These are phyloP conservation scores for Brassica incana DNA, from an alignment of 345 rosid genomes.

Conservation along the genomic window DNA sequence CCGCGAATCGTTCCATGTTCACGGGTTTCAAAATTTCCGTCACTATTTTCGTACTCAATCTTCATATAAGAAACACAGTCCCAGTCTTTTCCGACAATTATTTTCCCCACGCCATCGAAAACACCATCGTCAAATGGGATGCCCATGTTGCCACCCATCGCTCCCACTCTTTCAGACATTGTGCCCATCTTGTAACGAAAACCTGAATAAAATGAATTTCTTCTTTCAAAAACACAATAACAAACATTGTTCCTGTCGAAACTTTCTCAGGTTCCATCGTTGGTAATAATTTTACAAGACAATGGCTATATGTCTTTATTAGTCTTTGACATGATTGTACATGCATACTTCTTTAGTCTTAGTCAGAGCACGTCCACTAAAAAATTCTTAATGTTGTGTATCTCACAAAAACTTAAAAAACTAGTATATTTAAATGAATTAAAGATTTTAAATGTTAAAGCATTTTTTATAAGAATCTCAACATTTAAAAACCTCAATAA, in stretches of 20 bases:
- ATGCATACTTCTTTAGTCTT: not conserved
- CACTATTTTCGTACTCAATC: constrained; percentile 25
- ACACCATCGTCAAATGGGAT: constrained; percentile 21
- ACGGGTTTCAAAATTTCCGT: constrained; percentile 13
- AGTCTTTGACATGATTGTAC: not conserved
- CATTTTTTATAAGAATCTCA: too few species aligned
- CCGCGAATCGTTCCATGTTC: constrained; percentile 24
- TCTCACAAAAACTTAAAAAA: not conserved
- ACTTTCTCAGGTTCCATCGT: not conserved
- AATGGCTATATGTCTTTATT: not conserved
- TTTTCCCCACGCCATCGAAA: constrained; percentile 29
- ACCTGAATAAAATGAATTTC: constrained; percentile 2
- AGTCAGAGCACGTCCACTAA: not conserved
- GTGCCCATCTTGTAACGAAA: not conserved
- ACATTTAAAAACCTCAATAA: too few species aligned
- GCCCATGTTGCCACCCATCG: constrained; percentile 30
- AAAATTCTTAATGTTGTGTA: too few species aligned
- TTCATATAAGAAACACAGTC: constrained; percentile 5
- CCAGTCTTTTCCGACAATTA: constrained; percentile 6
- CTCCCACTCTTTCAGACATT: constrained; percentile 24
- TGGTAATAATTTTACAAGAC: not conserved
- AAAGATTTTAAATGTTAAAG: too few species aligned
- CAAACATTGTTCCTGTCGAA: not conserved
- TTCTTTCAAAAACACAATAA: not conserved
- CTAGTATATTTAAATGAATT: not conserved